Evolutionary conservation across 768 basidiomycete species (phyloP).

Genomic region (Phallus indusiatus): DNA sequence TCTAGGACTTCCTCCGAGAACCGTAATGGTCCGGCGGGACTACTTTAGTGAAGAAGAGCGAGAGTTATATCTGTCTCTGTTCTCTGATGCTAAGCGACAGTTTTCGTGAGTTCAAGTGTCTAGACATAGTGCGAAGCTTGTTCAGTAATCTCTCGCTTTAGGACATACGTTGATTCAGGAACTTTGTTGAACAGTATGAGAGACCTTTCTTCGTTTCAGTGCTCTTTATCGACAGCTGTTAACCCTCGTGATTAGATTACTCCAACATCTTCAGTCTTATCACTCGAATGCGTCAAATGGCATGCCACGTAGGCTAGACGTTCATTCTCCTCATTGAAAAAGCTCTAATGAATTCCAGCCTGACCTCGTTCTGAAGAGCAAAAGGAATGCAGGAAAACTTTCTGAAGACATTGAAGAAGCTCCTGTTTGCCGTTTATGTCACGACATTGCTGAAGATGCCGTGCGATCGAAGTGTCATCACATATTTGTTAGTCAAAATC

Average conservation of each 20-base stretch:
- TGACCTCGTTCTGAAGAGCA: conserved; percentile 85
- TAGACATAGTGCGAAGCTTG: not conserved
- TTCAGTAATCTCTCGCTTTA: conserved; percentile 15
- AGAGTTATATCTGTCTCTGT: conserved; percentile 85
- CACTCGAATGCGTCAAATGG: conserved; percentile 94
- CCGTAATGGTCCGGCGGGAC: conserved; percentile 78
- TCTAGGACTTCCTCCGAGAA: conserved; percentile 88
- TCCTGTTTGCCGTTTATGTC: conserved; percentile 89
- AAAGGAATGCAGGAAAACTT: conserved; percentile 61
- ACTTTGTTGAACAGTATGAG: conserved; percentile 87
- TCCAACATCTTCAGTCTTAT: conserved; percentile 87
- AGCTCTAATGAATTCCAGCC: conserved; percentile 34
- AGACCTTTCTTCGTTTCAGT: not conserved
- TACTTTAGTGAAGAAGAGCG: conserved; percentile 97
- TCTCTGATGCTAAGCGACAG: conserved; percentile 86
- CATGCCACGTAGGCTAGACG: conserved; percentile 47
- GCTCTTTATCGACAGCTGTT: not conserved
- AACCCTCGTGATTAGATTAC: conserved; percentile 45
- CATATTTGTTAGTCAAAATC: conserved; percentile 44
- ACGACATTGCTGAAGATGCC: conserved; percentile 94
- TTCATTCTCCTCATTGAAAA: not conserved
- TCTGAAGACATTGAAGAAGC: conserved; percentile 57
- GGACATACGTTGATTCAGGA: conserved; percentile 81
- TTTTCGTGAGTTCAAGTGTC: conserved; percentile 35
- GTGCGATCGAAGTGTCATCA: conserved; percentile 91